Base-by-base conservation (phyloP, 345 rosid genomes). In the Corchorus capsularis region DNA sequence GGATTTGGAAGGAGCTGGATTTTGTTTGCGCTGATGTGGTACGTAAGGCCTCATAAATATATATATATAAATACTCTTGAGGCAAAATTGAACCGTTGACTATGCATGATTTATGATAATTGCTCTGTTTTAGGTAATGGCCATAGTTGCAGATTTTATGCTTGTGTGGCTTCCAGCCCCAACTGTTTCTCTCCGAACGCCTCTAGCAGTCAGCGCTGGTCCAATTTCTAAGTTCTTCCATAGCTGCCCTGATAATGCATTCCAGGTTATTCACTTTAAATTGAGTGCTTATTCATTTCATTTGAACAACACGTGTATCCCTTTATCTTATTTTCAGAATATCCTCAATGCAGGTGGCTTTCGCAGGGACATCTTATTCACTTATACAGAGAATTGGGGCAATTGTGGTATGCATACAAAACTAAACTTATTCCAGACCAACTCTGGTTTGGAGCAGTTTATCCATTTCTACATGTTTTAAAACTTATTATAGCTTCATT, bases 111-210 rank as follows among this genome's bases (percentile, higher is more conserved):
- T n/a, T 35, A 4, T 16, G 0, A 14, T 22, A 34, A 4, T 17
- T 34, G 39, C 49, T 73, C 49, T 73, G 45, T 54, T 62, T 72
- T 72, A 92, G 97, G 87, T 88, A 46, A 92, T 92, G 97, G 97
- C 97, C 43, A 77, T 90, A 80, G 78, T 88, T 63, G 97, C 97
- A 73, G 94, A 92, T 86, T 92, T 92, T 82, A 92, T 92, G 97
- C 94, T 92, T 34, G 97, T 92, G 50, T 92, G 85, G 80, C 91
- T 92, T 75, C 94, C 92, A 20, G 94, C 94, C 77, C 94, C 97
- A 7, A 90, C 97, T 0, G 88, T 92, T 16, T 76, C 94, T 78
- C 94, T 90, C 41, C 87, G 89, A 17, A 85, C 89, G 37, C 88
- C 97, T 74, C 86, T 87, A 53, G 82, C 87, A 20, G 74, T 80